Evolutionary conservation across 1,284 basidiomycete genomes (phyloP), one percentile per base, ranked within the genome.

Genomic region (Trichosporon ovoides): DNA sequence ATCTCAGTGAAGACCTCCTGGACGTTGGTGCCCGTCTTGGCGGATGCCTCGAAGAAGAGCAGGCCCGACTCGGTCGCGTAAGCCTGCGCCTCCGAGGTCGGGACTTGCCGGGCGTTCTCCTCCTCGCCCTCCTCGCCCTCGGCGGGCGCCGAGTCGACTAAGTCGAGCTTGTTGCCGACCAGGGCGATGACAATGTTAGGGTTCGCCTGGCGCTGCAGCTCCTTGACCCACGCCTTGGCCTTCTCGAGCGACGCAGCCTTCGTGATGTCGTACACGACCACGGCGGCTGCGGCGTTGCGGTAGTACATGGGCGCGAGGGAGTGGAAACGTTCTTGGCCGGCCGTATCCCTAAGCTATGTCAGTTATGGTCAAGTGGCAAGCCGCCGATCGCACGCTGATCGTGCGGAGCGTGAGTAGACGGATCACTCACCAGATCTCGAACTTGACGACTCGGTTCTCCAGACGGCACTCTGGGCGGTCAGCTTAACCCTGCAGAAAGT

Each of bases 151-250:
- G 86, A 79, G 68, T 88, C 85, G 35, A 96, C 91, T 61, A 98
- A 84, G 79, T 98, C 94, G 68, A 96, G 72, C 77, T 97, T 96
- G 83, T 96, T 96, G 38, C 93, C 93, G 13, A 90, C 90, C 51
- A 97, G 85, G 10, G 93, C 93, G 70, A 98, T 98, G 72, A 98
- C 93, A 74, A 98, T 98, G 78, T 97, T 98, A 36, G 95, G 94
- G 77, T 96, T 98, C 37, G 96, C 95, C 77, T 99, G 95, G 64
- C 96, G 86, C 78, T 99, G 96, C 24, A 99, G 83, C 80, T 99
- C 95, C 81, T 98, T 98, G 64, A 99, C 94, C 95, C 95, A 99
- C 35, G 92, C 93, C 81, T 99, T 98, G 60, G 95, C 95, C 79
- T 98, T 98, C 78, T 99, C 96, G 63, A 98, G 84, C 68, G 93